phyloP scores from a whole-genome alignment of 1,284 basidiomycete genomes.

The Lignosus rhinocerotis region DNA sequence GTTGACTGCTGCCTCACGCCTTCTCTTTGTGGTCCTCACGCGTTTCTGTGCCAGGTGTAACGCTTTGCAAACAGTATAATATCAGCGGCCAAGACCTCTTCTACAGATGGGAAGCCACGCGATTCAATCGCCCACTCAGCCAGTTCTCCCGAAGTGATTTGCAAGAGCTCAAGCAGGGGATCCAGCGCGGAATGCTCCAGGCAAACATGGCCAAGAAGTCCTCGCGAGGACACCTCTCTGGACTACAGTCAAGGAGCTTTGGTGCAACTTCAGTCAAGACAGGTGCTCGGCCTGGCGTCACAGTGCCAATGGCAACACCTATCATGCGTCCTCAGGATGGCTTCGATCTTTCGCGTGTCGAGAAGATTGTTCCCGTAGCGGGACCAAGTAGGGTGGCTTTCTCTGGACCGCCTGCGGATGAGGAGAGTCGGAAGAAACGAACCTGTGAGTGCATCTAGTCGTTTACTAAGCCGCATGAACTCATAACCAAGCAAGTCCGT shows the following conservation, averaged over 20 bases:
- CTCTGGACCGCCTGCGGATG: slow-evolving; percentile 45
- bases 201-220: slow-evolving; percentile 42
- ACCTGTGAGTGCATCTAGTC: slow-evolving; percentile 48
- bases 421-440: slow-evolving; percentile 44
- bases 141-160: slow-evolving; percentile 54
- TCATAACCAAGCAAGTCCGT: slow-evolving; percentile 54
- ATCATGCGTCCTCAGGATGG: slow-evolving; percentile 20
- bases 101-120: slow-evolving; percentile 71
- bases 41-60: slow-evolving; percentile 46
- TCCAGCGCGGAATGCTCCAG: slow-evolving; percentile 53
- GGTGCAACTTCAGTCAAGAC: slow-evolving; percentile 5
- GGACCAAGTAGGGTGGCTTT: slow-evolving; percentile 48
- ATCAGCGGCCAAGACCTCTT: slow-evolving; percentile 56
- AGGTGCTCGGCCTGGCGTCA: slow-evolving; percentile 19
- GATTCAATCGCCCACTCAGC: slow-evolving; percentile 39
- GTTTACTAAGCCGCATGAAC: background rate
- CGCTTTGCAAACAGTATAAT: slow-evolving; percentile 67
- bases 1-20: too few species aligned
- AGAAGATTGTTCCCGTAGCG: slow-evolving; percentile 36
- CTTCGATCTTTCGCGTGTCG: slow-evolving; percentile 15
- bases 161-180: slow-evolving; percentile 50
- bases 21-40: background rate
- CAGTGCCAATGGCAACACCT: slow-evolving; percentile 9
- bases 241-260: slow-evolving; percentile 21
- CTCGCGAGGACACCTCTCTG: slow-evolving; percentile 20